Evolutionary conservation across 345 rosid species (phyloP), one percentile per base, ranked within the genome.

Genomic region (Laguncularia racemosa): DNA sequence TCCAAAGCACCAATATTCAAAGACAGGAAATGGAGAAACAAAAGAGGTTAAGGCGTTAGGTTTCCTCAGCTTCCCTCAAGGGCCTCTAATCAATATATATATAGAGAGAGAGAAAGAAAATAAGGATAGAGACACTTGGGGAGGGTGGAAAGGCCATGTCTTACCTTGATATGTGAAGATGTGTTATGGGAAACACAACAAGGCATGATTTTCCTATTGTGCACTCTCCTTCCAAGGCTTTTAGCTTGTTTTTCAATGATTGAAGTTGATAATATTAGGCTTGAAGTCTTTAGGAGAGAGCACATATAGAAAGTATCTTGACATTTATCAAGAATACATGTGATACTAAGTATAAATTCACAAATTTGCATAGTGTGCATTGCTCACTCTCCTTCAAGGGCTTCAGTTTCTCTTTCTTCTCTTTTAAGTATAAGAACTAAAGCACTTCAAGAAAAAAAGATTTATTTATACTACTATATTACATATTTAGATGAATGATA

Each of bases 21-120:
- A 46, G 55, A 46, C 61, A 23, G 28, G 5, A 23, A 23, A 23
- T n/a, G 5, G 18, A 46, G 47, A 50, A 38, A 20, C 13, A 53
- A 45, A 16, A 56, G 53, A 18, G 18, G 18, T 55, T 63, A 65
- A 61, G 75, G 61, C 78, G 52, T 33, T 33, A 28, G 46, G 59
- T 38, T 67, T 78, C 66, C 56, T 55, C 73, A 47, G 16, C 66
- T 79, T 54, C 75, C 79, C 74, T 51, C 82, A 60, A 60, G 77
- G 57, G 77, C 82, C 46, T 59, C 79, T 55, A 48, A 16, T 55
- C 50, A 46, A 4, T 4, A 45, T 8, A 26, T 11, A 4, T 9
- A 16, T 20, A 45, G 18, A 16, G 16, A 4, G 9, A 10, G 40
- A 33, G 7, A 44, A 28, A 4, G 4, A 44, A 18, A 21, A 21